Evolutionary conservation across 768 basidiomycete species (phyloP), one percentile per base, ranked within the genome.

Genomic region (Suillus sp.): DNA sequence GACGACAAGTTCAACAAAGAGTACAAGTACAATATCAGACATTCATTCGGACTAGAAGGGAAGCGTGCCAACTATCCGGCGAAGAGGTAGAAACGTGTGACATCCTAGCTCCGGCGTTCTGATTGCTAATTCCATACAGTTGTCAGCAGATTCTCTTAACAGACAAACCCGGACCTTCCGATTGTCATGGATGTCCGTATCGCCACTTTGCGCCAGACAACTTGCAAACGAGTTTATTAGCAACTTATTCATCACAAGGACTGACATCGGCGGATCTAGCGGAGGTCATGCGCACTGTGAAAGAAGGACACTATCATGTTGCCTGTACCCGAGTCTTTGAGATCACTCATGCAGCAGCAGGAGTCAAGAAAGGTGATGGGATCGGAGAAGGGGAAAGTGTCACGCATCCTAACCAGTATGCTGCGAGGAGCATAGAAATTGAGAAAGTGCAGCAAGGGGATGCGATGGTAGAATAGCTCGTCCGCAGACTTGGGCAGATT

Each of bases 1-100:
- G 96, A 98, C 63, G 95, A 98, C 78, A 90, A 94, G 74, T 99
- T 99, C 78, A 96, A 96, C 80, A 99, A 99, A 73, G 92, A 97
- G 72, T 90, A 98, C 83, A 90, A 87, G 69, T 99, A 99, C 75
- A 99, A 99, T 67, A 95, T 99, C 69, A 89, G 96, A 51, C 97
- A 99, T 74, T 89, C 88, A 5, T 99, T 89, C 70, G 97, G 97
- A 42, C 78, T 97, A 59, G 97, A 99, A 73, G 97, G 97, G 11
- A 93, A 91, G 75, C 86, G 96, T 50, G 92, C 90, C 45, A 98
- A 98, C 71, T 99, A 99, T 74, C 84, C 93, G 1, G 95, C 97
- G 1, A 93, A 90, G 78, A 96, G 85, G 96, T 92, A 63, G 51
- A 80, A 69, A 2, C 61, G 2, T 42, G 14, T 18, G 42, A 47